phyloP scores from a whole-genome alignment of 2,329 filamentous ascomycete genomes.

The Sclerotinia minor region DNA sequence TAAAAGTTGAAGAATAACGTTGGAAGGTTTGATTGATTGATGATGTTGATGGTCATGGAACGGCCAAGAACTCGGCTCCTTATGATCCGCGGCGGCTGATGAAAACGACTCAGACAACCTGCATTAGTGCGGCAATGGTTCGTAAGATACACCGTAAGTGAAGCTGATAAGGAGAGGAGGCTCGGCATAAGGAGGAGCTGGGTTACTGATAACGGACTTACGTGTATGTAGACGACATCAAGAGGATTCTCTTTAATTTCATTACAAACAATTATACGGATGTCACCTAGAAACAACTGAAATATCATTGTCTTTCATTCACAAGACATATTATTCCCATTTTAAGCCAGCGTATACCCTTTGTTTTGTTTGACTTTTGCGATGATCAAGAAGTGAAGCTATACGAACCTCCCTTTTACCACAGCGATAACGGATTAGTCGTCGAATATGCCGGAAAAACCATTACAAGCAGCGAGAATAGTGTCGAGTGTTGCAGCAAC shows the following conservation, averaged over 20 bases:
- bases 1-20: conserved; percentile 12
- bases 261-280: conserved; percentile 23
- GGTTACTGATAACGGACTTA: conserved; percentile 18
- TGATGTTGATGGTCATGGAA: background rate
- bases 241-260: conserved; percentile 23
- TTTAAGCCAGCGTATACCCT: background rate
- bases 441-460: conserved; percentile 48
- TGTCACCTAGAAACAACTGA: background rate
- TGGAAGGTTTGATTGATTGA: background rate
- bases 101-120: conserved; percentile 11
- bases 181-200: background rate
- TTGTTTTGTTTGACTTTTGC: conserved; percentile 11
- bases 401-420: conserved; percentile 2
- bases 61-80: conserved; percentile 1
- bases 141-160: conserved; percentile 11
- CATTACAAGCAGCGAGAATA: conserved; percentile 65
- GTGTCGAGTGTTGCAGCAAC: conserved; percentile 85
- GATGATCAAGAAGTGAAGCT: conserved; percentile 32
- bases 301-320: conserved; percentile 1
- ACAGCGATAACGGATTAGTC: conserved; percentile 19
- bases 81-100: conserved; percentile 29
- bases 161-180: conserved; percentile 22
- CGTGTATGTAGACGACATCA: conserved; percentile 21
- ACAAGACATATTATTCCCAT: conserved; percentile 4
- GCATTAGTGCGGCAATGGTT: conserved; percentile 18